Evolutionary conservation across 345 rosid species (phyloP).

Genomic region (Eucalyptus shirleyi): DNA sequence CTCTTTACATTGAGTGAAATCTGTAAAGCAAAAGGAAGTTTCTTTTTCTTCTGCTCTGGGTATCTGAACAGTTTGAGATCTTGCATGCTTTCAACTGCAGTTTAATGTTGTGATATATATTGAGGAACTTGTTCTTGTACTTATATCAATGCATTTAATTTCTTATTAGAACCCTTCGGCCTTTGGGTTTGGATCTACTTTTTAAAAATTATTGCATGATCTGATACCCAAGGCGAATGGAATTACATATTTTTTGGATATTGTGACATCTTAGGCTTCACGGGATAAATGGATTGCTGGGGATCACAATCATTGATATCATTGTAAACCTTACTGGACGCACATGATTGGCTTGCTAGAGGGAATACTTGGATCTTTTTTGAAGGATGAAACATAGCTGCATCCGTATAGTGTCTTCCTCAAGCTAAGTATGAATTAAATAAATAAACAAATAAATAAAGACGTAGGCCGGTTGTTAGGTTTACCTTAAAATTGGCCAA

Average conservation of each 20-base stretch:
- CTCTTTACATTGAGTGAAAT: no score
- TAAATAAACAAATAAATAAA: no score
- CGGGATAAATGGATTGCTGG: background rate
- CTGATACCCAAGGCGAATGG: background rate
- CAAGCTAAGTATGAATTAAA: background rate
- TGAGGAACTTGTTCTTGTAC: background rate
- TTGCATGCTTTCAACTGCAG: background rate
- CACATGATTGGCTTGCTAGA: background rate
- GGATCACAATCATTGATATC: background rate
- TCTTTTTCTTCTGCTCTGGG: background rate
- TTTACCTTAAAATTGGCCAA: fast-evolving
- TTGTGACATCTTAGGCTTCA: background rate
- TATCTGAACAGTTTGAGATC: background rate
- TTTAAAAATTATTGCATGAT: background rate
- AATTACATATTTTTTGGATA: background rate
- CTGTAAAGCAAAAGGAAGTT: no score
- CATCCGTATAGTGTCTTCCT: background rate
- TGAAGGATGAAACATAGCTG: background rate
- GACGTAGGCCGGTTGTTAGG: fast-evolving
- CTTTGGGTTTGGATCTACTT: background rate
- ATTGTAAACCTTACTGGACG: background rate
- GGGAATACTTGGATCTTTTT: background rate
- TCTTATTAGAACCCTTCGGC: background rate
- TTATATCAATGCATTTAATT: no score
- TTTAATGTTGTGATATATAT: no score